A percentile compares a stretch with the other conserved stretches of the same genome.
These are phyloP conservation scores for Aspergillus tubingensis DNA, from an alignment of 2,329 filamentous ascomycete genomes.

Conservation along the genomic window DNA sequence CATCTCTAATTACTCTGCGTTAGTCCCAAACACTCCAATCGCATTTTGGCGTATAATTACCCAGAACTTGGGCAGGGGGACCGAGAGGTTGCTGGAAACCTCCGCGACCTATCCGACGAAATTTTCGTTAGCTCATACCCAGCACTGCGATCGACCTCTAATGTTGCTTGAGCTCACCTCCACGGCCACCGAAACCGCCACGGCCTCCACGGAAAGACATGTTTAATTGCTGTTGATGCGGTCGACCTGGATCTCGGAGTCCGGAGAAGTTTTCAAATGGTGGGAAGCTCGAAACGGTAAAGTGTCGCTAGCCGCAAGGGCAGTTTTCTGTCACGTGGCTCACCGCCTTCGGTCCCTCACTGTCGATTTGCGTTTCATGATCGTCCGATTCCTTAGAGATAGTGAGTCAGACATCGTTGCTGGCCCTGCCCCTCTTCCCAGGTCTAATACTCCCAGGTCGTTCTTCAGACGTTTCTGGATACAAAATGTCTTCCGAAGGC, in stretches of 20 bases:
- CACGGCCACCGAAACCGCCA: conserved; percentile 47
- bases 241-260: conserved; percentile 29
- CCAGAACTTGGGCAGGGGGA: conserved; percentile 62
- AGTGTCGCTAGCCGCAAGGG: conserved; percentile 40
- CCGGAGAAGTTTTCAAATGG: conserved; percentile 44
- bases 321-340: conserved; percentile 36
- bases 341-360: conserved; percentile 38
- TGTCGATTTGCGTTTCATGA: conserved; percentile 18
- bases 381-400: conserved; percentile 5
- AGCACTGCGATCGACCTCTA: conserved; percentile 11
- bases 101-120: conserved; percentile 57
- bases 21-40: conserved; percentile 26
- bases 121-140: conserved; percentile 36
- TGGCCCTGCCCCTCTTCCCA: conserved; percentile 15
- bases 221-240: conserved; percentile 34
- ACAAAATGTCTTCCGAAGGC: conserved; percentile 37
- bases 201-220: conserved; percentile 68
- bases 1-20: conserved; percentile 66
- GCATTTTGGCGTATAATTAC: conserved; percentile 39
- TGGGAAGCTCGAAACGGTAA: conserved; percentile 49
- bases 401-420: conserved; percentile 17
- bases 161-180: conserved; percentile 42
- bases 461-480: conserved; percentile 16
- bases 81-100: conserved; percentile 63
- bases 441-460: conserved; percentile 25